These are phyloP conservation scores for Leccinum subspadiceum DNA, from an alignment of 1,284 basidiomycete species.

Conservation along the genomic window DNA sequence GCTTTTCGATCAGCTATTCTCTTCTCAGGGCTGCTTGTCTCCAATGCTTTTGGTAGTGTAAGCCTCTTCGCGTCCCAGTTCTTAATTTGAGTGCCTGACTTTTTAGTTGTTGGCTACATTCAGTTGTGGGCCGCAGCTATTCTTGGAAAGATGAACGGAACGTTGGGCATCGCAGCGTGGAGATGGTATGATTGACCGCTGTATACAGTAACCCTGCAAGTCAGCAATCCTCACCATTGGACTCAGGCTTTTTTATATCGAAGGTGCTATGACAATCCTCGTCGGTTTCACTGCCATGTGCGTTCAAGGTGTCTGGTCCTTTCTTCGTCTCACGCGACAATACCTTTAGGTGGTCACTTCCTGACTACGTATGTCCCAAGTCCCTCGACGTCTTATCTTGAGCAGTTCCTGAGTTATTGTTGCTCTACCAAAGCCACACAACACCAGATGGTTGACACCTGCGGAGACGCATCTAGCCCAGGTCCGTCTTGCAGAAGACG, in stretches of 20 bases:
- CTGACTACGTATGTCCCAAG: constrained; percentile 47
- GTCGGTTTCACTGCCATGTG: constrained; percentile 58
- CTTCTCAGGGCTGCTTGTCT: constrained; percentile 65
- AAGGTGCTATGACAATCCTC: constrained; percentile 58
- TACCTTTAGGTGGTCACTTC: constrained; percentile 44
- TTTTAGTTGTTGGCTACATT: neutral
- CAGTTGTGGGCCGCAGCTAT: constrained; percentile 56
- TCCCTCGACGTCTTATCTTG: neutral
- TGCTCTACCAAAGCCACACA: constrained; percentile 47
- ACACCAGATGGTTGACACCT: constrained; percentile 62
- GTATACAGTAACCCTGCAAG: neutral
- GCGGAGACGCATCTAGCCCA: constrained; percentile 59
- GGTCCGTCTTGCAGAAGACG: constrained; percentile 1
- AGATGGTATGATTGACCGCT: constrained; percentile 46
- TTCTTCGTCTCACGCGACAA: neutral
- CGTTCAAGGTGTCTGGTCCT: constrained; percentile 17
- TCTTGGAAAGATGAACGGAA: constrained; percentile 66
- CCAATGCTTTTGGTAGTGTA: constrained; percentile 75
- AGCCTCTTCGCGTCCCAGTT: constrained; percentile 41
- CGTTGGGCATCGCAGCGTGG: constrained; percentile 68
- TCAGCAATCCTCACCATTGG: neutral
- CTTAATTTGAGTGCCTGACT: constrained; percentile 20
- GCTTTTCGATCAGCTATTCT: constrained; percentile 70
- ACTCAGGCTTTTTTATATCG: constrained; percentile 58
- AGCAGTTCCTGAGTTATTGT: neutral